Evolutionary conservation across 176 grass and related monocot genomes (phyloP), one percentile per base, ranked within the genome.

Genomic region (Tillandsia leiboldiana): DNA sequence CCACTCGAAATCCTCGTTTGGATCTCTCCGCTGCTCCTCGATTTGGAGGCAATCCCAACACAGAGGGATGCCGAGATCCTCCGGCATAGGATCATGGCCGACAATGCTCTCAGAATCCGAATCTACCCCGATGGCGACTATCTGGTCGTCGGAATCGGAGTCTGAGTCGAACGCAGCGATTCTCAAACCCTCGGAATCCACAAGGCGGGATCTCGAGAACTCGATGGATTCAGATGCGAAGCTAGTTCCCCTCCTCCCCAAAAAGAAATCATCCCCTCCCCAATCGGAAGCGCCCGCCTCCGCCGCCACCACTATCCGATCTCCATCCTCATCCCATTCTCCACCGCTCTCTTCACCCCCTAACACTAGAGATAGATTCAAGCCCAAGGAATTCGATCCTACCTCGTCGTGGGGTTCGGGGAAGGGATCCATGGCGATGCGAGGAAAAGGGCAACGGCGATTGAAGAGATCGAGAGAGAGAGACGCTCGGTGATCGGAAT

Each of bases 41-140:
- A 89, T 73, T 48, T 81, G 89, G 70, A 90, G 63, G 74, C 89
- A 87, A 26, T 90, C 81, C 76, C 71, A 85, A 56, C 72, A 85
- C 62, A 80, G 80, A 18, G 77, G 84, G 70, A 88, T 26, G 29
- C 51, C 77, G 14, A 85, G 33, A 33, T 54, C 17, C 10, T 24
- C 63, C 26, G 33, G 33, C 33, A 42, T 42, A 42, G 4, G 5
- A 77, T 59, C 75, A 18, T 14, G 73, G 11, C 2, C 50, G 33
- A 67, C 50, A 9, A 49, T 15, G 7, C 11, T 26, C 8, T 48
- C 73, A 7, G 17, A 13, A 53, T 84, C 73, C 11, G 17, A 13
- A 66, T 84, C 86, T 10, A 15, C 23, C 2, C 63, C 73, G 26
- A 76, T 23, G 47, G 73, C 50, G 26, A 76, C 73, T 47, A 77